A percentile compares a stretch with the other conserved stretches of the same genome.
Evolutionary conservation across 78 protist species (phyloP).

Genomic region (Dictyostelium brefeldianum): DNA sequence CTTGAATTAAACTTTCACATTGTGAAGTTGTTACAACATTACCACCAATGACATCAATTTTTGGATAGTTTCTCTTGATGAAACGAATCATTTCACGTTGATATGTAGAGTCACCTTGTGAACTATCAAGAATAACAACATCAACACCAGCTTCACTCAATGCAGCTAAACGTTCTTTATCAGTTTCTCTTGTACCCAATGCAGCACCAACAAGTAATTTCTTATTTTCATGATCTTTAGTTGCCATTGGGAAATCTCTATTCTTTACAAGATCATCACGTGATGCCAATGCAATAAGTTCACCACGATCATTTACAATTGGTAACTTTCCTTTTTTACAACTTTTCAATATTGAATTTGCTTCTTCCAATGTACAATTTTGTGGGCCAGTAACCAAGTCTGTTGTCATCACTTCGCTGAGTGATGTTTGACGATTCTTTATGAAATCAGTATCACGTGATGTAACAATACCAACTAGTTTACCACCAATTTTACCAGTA

Average conservation of each 20-base stretch:
- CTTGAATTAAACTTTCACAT: constrained; percentile 90
- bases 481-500: constrained; percentile 66
- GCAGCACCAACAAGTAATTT: constrained; percentile 91
- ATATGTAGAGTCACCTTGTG: constrained; percentile 88
- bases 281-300: constrained; percentile 86
- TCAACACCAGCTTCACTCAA: constrained; percentile 87
- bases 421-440: constrained; percentile 50
- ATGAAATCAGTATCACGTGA: constrained; percentile 93
- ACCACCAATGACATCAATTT: constrained; percentile 91
- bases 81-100: constrained; percentile 77
- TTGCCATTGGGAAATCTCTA: constrained; percentile 87
- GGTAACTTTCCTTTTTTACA: constrained; percentile 92
- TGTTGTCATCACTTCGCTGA: constrained; percentile 91
- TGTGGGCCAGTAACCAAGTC: constrained; percentile 69
- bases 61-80: constrained; percentile 65
- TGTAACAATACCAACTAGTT: constrained; percentile 94
- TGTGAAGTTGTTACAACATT: constrained; percentile 92
- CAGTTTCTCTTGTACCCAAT: constrained; percentile 84
- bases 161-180: constrained; percentile 79
- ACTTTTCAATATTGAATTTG: constrained; percentile 83
- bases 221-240: constrained; percentile 80
- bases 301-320: constrained; percentile 87
- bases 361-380: constrained; percentile 88
- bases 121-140: constrained; percentile 88
- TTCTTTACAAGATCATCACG: constrained; percentile 91